A percentile compares a stretch with the other conserved stretches of the same genome.
These are phyloP conservation scores for Pulveroboletus ravenelii DNA, from an alignment of 768 basidiomycete species.

Conservation along the genomic window DNA sequence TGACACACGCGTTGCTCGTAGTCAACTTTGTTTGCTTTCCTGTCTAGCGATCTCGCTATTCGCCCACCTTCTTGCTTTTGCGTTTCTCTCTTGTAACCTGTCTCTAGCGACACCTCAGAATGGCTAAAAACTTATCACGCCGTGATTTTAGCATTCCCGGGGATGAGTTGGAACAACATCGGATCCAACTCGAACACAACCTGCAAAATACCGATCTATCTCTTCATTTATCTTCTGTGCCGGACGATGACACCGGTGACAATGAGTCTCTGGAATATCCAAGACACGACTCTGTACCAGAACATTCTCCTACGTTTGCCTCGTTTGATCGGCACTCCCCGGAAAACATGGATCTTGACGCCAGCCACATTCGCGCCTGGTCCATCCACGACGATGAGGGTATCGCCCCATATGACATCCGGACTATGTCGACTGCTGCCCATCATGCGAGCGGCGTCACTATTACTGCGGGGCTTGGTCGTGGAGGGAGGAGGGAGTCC, in stretches of 20 bases:
- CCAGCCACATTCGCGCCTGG: conserved; percentile 50
- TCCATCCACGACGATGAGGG: conserved; percentile 66
- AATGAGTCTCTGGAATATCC: conserved; percentile 63
- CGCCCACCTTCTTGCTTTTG: conserved; percentile 13
- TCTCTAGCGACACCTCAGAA: conserved; percentile 15
- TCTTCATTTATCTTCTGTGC: conserved; percentile 59
- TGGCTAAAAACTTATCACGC: conserved; percentile 24
- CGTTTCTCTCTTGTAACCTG: conserved; percentile 12
- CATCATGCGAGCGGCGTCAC: conserved; percentile 91
- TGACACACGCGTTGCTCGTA: conserved; percentile 25
- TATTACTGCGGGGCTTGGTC: conserved; percentile 71
- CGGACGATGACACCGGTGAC: conserved; percentile 38
- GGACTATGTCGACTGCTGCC: conserved; percentile 75
- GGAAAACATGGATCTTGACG: conserved; percentile 54
- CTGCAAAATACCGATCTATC: conserved; percentile 70
- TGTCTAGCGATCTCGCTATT: not conserved
- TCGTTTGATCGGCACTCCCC: conserved; percentile 58
- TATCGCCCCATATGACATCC: conserved; percentile 59
- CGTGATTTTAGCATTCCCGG: conserved; percentile 56
- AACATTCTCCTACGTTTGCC: conserved; percentile 50
- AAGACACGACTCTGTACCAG: conserved; percentile 59
- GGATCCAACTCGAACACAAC: conserved; percentile 76
- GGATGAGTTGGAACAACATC: conserved; percentile 70
- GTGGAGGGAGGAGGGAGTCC: conserved; percentile 45
- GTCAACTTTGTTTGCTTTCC: conserved; percentile 21